Base-by-base conservation (phyloP, 2,329 filamentous ascomycete species). In the Akanthomyces uredinophilus region DNA sequence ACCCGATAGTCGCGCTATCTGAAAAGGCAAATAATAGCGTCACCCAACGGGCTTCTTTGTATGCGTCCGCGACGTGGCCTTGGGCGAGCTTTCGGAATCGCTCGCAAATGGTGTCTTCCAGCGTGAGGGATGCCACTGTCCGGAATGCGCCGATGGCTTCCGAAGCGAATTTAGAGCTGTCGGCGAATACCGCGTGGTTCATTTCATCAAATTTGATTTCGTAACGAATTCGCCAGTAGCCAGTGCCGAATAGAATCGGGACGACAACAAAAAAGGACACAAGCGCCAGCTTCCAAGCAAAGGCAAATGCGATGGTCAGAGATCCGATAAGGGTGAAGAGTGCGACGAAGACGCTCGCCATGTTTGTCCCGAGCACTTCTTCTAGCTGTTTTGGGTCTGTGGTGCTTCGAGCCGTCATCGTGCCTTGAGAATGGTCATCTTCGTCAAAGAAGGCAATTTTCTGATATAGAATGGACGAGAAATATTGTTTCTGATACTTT, bases 251-350 rank as follows among this genome's bases (percentile, higher is more conserved):
- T 49, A 79, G 75, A 22, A 85, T 69, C 1, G 83, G 83, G 58
- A 83, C 72, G 5, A 82, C 81, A 11, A 88, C 84, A 66, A 85
- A 88, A 8, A 86, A 76, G 0, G 84, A 81, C 0, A 93, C 86
- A 0, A 92, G 75, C 0, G 87, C 84, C 11, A 94, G 78, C 71
- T 92, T 93, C 90, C 90, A 93, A 1, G 88, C 87, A 70, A 88
- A 91, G 3, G 81, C 77, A 67, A 91, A 92, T 1, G 87, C 81
- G 58, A 93, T 88, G 49, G 81, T 77, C 16, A 91, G 74, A 5
- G 83, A 85, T 0, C 88, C 89, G 6, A 84, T 68, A 3, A 93
- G 73, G 54, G 84, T 88, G 70, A 91, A 87, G 22, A 88, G 69
- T 8, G 87, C 85, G 20, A 87, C 83, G 63, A 79, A 79, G 2